Evolutionary conservation across 2,329 filamentous ascomycete species (phyloP).

Genomic region (Fusarium sp.): DNA sequence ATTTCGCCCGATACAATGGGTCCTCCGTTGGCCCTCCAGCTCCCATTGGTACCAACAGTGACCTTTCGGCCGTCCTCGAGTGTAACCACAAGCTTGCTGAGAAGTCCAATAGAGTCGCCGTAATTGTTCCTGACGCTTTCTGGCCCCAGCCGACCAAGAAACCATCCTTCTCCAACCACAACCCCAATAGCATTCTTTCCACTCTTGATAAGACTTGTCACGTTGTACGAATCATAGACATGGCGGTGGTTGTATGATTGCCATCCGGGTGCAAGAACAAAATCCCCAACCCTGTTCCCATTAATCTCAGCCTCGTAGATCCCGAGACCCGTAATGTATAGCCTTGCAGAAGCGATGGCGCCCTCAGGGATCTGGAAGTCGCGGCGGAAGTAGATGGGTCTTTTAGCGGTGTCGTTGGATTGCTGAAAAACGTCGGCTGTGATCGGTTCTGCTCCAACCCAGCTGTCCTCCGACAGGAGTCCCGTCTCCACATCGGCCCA

Average conservation of each 20-base stretch:
- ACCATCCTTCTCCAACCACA: conserved; percentile 63
- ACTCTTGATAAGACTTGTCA: conserved; percentile 56
- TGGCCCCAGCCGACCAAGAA: conserved; percentile 50
- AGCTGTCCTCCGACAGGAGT: conserved; percentile 42
- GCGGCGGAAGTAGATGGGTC: conserved; percentile 51
- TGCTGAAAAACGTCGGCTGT: conserved; percentile 41
- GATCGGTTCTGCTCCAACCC: conserved; percentile 48
- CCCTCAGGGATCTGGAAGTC: conserved; percentile 44
- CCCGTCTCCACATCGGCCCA: conserved; percentile 52
- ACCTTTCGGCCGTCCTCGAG: conserved; percentile 47
- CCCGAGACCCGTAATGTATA: conserved; percentile 61
- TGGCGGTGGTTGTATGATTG: conserved; percentile 61
- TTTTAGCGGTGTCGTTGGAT: conserved; percentile 47
- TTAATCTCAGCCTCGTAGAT: conserved; percentile 62
- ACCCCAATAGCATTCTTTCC: conserved; percentile 52
- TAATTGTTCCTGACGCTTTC: conserved; percentile 44
- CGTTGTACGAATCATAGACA: conserved; percentile 65
- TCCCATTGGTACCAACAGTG: conserved; percentile 50
- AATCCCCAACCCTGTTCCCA: conserved; percentile 46
- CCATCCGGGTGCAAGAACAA: conserved; percentile 63
- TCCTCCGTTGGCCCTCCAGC: conserved; percentile 51
- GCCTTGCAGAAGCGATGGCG: conserved; percentile 50
- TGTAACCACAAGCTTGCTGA: conserved; percentile 51
- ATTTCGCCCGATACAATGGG: conserved; percentile 54
- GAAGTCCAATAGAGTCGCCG: conserved; percentile 53